Evolutionary conservation across 331 rosid genomes (phyloP).

Genomic region (Rosa hybrid): DNA sequence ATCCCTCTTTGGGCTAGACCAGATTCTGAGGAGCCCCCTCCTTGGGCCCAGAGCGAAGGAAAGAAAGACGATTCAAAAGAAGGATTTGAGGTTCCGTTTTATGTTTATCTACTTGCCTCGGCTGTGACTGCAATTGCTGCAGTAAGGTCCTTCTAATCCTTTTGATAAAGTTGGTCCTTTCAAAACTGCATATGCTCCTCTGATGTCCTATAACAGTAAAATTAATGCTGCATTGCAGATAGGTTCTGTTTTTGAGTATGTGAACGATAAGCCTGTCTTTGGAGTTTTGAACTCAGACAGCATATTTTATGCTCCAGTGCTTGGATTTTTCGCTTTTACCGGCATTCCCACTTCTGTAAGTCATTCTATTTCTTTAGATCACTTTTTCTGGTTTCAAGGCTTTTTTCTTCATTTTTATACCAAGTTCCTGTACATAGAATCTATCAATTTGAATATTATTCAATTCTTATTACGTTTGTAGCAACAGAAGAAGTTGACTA

Average conservation of each 20-base stretch:
- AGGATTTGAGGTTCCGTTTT: conserved; percentile 64
- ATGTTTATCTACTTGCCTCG: conserved; percentile 75
- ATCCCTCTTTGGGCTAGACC: conserved; percentile 90
- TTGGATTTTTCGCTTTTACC: conserved; percentile 81
- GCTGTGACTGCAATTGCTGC: conserved; percentile 93
- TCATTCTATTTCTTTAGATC: conserved; percentile 10
- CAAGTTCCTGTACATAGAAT: too few relatives aligned
- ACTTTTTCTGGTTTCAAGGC: not conserved
- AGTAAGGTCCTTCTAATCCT: conserved; percentile 39
- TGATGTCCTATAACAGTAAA: conserved; percentile 16
- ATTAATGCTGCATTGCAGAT: conserved; percentile 43
- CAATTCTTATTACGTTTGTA: not conserved
- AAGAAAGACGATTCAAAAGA: conserved; percentile 33
- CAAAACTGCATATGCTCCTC: not conserved
- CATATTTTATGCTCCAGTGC: conserved; percentile 82
- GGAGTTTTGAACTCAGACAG: conserved; percentile 78
- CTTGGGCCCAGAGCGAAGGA: conserved; percentile 79
- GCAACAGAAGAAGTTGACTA: not conserved
- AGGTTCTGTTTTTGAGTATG: conserved; percentile 91
- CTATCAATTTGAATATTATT: not conserved
- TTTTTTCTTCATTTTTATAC: not conserved
- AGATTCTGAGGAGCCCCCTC: conserved; percentile 92
- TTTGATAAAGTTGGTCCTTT: not conserved
- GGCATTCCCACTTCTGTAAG: conserved; percentile 90
- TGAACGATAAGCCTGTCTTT: conserved; percentile 77